Conservation (phyloP, 768 basidiomycete species). For the Pholiota conissans region DNA sequence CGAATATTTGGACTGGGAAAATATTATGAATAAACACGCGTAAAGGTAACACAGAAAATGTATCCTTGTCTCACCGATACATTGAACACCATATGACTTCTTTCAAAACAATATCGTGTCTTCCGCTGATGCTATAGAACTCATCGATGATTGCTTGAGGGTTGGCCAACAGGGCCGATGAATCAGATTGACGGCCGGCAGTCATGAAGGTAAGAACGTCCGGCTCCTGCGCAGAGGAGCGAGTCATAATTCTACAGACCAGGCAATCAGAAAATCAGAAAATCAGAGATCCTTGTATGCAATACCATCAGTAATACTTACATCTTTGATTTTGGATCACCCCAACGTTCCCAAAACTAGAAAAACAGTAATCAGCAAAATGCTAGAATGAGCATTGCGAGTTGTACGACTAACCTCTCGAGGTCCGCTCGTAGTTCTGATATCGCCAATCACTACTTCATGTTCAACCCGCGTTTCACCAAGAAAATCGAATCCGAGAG, state of each 20-base stretch:
- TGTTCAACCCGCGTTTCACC: slow-evolving; percentile 37
- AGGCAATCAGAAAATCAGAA: neutral
- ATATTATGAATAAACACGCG: neutral
- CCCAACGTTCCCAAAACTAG: slow-evolving; percentile 49
- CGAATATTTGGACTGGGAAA: slow-evolving; percentile 20
- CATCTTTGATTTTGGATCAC: slow-evolving; percentile 31
- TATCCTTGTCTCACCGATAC: slow-evolving; percentile 25
- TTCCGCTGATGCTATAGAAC: slow-evolving; percentile 24
- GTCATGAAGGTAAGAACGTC: slow-evolving; percentile 9
- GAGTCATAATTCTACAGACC: slow-evolving; percentile 9
- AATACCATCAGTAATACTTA: too few species aligned
- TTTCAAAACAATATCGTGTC: slow-evolving; percentile 23
- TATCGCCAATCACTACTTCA: slow-evolving; percentile 39
- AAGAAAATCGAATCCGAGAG: slow-evolving; percentile 36
- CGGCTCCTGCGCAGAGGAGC: slow-evolving; percentile 15
- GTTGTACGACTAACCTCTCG: slow-evolving; percentile 24
- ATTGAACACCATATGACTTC: slow-evolving; percentile 27
- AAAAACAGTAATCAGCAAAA: neutral
- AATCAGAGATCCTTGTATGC: too few species aligned
- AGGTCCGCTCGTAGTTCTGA: slow-evolving; percentile 37
- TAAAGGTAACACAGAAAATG: neutral
- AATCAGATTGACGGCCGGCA: slow-evolving; percentile 10
- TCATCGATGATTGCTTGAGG: slow-evolving; percentile 20
- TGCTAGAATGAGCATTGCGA: neutral
- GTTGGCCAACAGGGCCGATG: slow-evolving; percentile 4